Base-by-base conservation (phyloP, 768 basidiomycete genomes). In the Boletus rubroflammeus region DNA sequence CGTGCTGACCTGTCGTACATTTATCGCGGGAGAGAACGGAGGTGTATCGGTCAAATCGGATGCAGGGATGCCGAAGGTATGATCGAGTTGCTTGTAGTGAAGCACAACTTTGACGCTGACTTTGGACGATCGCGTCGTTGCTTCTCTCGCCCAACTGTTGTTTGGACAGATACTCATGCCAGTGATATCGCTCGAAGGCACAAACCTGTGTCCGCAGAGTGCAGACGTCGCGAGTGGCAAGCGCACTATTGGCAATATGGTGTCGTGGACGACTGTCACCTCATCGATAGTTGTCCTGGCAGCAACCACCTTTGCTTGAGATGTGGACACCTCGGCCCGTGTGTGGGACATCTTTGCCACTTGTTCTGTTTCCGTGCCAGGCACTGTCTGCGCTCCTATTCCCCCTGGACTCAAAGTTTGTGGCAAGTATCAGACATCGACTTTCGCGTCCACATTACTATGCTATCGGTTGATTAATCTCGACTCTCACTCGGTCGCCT, bases 61-160 rank as follows among this genome's bases (percentile, higher is more conserved):
- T 25, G 67, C 62, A 44, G 83, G 82, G 26, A 73, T 75, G 70
- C 82, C 83, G 15, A 74, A 73, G 71, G 76, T 77, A 43, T 6
- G 65, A 42, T 53, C 32, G 15, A 4, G 35, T 28, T 34, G 10
- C 3, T 23, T 14, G 2, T 14, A 6, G 5, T 19, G 34, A 43
- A 17, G 31, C 51, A 1, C 31, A 23, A 29, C 21, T 3, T 34
- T 25, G 46, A 28, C 14, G 41, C 32, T 47, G 34, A 51, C 14
- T 39, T 44, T 32, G n/a, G 23, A 8, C 14, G 39, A 40, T 31
- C 9, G 15, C 35, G 23, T 32, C 36, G 21, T 41, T 19, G 8
- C 14, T n/a, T 28, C 5, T 25, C 13, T 39, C n/a, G 2, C 31
- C 26, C 23, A 19, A 50, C 29, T 31, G 5, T 39, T 34, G 25